A percentile compares a stretch with the other conserved stretches of the same genome.
These are phyloP conservation scores for Sarocladium oryzae DNA, from an alignment of 2,329 filamentous ascomycete genomes.

Conservation along the genomic window DNA sequence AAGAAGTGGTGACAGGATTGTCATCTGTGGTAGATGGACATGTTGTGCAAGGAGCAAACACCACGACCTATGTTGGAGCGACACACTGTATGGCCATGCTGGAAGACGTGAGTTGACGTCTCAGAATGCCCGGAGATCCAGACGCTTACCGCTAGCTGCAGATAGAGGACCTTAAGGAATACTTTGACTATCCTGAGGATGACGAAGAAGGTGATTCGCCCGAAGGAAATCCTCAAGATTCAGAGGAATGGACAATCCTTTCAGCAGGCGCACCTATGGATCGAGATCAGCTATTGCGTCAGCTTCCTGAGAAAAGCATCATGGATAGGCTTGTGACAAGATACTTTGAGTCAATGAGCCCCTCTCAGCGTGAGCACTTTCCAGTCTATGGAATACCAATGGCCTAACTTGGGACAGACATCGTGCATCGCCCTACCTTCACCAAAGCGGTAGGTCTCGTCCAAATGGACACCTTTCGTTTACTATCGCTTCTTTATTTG, in stretches of 20 bases:
- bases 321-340: conserved; percentile 44
- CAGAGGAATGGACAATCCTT: conserved; percentile 36
- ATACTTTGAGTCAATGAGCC: conserved; percentile 48
- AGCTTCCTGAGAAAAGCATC: conserved; percentile 39
- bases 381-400: background rate
- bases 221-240: conserved; percentile 27
- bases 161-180: conserved; percentile 54
- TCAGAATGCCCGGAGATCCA: background rate
- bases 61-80: conserved; percentile 48
- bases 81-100: conserved; percentile 56
- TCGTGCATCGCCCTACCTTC: conserved; percentile 48
- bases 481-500: too few relatives aligned
- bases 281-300: conserved; percentile 39
- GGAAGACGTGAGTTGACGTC: conserved; percentile 44
- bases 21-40: conserved; percentile 27
- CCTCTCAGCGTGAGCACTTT: conserved; percentile 39
- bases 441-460: conserved; percentile 22
- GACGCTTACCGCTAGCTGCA: conserved; percentile 18
- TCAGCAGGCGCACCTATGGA: conserved; percentile 31
- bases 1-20: conserved; percentile 7
- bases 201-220: conserved; percentile 25
- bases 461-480: too few relatives aligned
- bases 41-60: conserved; percentile 34
- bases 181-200: conserved; percentile 44
- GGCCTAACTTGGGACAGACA: conserved; percentile 28